Percentiles rank a stretch among this genome's conserved stretches.
Conservation (phyloP, 2,329 filamentous ascomycete genomes). For the Claviceps monticola region DNA sequence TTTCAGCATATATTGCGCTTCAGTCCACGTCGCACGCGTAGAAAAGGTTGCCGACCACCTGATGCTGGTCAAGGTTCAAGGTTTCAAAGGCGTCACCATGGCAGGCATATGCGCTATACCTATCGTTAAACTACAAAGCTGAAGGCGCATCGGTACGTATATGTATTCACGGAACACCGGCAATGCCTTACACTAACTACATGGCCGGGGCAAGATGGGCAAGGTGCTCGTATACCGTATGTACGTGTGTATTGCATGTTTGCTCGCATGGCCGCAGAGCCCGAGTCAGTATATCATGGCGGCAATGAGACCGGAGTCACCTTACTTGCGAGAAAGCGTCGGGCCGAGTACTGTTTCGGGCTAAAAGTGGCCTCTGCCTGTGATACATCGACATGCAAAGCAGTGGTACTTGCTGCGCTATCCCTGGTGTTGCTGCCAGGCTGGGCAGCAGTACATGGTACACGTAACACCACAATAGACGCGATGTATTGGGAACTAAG, state of each 20-base stretch:
- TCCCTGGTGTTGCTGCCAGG: neutral
- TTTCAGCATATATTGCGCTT: neutral
- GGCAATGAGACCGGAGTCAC: neutral
- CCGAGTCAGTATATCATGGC: neutral
- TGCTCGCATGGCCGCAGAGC: neutral
- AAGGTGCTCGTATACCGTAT: neutral
- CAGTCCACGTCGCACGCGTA: neutral
- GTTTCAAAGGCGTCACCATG: neutral
- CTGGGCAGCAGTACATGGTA: neutral
- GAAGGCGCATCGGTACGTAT: neutral
- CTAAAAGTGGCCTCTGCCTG: neutral
- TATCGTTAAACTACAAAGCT: neutral
- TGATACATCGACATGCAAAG: neutral
- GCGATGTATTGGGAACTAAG: no score
- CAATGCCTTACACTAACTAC: neutral
- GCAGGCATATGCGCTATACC: neutral
- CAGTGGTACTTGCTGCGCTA: neutral
- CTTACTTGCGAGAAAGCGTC: neutral
- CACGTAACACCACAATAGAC: no score
- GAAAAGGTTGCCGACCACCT: neutral
- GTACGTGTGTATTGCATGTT: neutral
- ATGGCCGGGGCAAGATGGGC: neutral
- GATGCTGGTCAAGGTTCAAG: neutral
- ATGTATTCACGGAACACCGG: no score
- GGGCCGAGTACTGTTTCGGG: neutral